Evolutionary conservation across 306 rosid species (phyloP), one percentile per base, ranked within the genome.

Genomic region (Lathyrus oleraceus): DNA sequence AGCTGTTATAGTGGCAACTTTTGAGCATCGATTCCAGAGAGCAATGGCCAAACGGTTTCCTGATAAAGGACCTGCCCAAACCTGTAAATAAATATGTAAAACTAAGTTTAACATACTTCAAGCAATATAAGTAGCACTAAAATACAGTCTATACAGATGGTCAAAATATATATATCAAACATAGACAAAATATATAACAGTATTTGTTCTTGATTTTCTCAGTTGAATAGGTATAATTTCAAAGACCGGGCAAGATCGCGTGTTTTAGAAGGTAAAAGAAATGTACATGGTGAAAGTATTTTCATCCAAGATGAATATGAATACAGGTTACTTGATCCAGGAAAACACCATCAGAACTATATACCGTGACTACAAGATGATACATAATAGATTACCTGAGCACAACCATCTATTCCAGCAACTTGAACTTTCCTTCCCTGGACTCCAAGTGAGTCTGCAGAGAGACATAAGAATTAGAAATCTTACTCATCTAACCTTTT

Each of bases 1-100:
- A 17, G 86, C 88, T 43, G 89, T 86, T 38, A 94, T 77, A 32
- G 83, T 83, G 36, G 81, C 43, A 3, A 74, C 85, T 51, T 81
- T 23, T 30, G 89, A 83, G 79, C 96, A 91, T 42, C 97, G 86
- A 70, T 94, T 94, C 99, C 99, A 94, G n/a, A 94, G 86, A 74
- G 74, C 89, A 64, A 91, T 89, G 1, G 32, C 91, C 74, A 88
- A 38, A 8, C 89, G 89, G 11, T 82, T 36, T 77, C 84, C 86
- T 3, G 97, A 85, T 57, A 91, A 81, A 76, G 99, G 97, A 78
- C 99, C 99, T 13, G 97, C 90, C 97, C 99, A 94, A 57, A 94
- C 92, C 98, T 93, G 87, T 48, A 67, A 27, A 52, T 25, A 21
- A 21, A 56, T 21, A 21, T 51, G 64, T 59, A 43, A 40, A 54